Evolutionary conservation across 2,329 filamentous ascomycete genomes (phyloP).

Genomic region (Colletotrichum ledebouriae): DNA sequence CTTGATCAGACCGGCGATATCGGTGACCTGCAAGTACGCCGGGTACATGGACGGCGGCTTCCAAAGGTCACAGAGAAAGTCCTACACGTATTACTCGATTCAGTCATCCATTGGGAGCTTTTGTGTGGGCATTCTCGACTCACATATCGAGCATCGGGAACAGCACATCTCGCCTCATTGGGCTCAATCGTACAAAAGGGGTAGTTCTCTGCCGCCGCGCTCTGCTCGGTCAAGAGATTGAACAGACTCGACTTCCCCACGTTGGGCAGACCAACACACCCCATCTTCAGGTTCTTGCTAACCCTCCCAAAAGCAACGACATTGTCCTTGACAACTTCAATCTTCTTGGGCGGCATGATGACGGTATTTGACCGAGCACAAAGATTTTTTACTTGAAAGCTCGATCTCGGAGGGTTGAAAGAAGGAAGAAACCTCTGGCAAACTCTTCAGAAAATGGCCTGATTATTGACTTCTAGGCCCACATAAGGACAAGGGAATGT

Average conservation of each 20-base stretch:
- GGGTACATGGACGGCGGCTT: slow-evolving; percentile 61
- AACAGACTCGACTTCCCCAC: slow-evolving; percentile 61
- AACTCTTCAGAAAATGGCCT: slow-evolving; percentile 28
- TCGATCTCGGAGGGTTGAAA: slow-evolving; percentile 18
- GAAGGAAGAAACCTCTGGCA: slow-evolving; percentile 9
- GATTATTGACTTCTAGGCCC: slow-evolving; percentile 21
- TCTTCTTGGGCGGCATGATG: slow-evolving; percentile 58
- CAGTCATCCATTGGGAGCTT: slow-evolving; percentile 5
- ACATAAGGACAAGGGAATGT: slow-evolving; percentile 22
- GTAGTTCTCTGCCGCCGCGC: slow-evolving; percentile 60
- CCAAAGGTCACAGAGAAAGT: slow-evolving; percentile 60
- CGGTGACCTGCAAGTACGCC: slow-evolving; percentile 59
- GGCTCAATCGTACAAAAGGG: slow-evolving; percentile 63
- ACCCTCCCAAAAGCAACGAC: slow-evolving; percentile 61
- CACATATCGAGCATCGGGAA: slow-evolving; percentile 60
- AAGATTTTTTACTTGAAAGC: slow-evolving; percentile 6
- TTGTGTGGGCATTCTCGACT: slow-evolving; percentile 42
- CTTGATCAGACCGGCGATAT: slow-evolving; percentile 61
- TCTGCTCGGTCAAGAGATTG: slow-evolving; percentile 61
- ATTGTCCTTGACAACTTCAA: slow-evolving; percentile 55
- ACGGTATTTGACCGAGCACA: slow-evolving; percentile 7
- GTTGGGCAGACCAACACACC: slow-evolving; percentile 60
- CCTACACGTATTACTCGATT: slow-evolving; percentile 47
- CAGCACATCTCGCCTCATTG: slow-evolving; percentile 60
- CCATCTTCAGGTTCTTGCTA: slow-evolving; percentile 61